These are phyloP conservation scores for Aspergillus bertholletiae DNA, from an alignment of 495 filamentous ascomycete species.

Conservation along the genomic window DNA sequence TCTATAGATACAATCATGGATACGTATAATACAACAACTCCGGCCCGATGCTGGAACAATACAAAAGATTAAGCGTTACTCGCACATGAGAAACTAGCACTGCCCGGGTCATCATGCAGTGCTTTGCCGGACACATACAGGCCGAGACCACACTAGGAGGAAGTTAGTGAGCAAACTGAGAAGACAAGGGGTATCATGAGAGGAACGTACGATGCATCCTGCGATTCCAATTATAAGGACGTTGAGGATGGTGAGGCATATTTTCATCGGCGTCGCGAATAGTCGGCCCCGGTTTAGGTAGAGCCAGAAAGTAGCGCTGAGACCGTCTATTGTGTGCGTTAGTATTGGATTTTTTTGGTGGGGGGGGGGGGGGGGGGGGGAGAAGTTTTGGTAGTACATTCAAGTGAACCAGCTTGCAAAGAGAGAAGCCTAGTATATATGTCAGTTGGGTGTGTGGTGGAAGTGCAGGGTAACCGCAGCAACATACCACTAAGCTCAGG, in stretches of 20 bases:
- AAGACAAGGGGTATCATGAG: neutral
- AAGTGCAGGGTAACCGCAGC: neutral
- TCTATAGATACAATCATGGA: neutral
- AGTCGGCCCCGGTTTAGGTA: slow-evolving; percentile 51
- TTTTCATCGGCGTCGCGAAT: slow-evolving; percentile 40
- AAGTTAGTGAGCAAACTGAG: slow-evolving; percentile 7
- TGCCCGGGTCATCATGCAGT: slow-evolving; percentile 29
- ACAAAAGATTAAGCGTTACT: slow-evolving; percentile 18
- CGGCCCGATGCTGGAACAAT: neutral
- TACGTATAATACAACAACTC: neutral
- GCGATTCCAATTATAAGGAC: slow-evolving; percentile 49
- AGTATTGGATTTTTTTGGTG: slow-evolving; percentile 5
- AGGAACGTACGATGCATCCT: slow-evolving; percentile 25
- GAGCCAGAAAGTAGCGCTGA: slow-evolving; percentile 38
- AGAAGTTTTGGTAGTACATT: neutral
- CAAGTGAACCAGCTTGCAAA: slow-evolving; percentile 42
- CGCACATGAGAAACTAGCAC: slow-evolving; percentile 32
- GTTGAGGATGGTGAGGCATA: slow-evolving; percentile 44
- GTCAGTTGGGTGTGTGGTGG: slow-evolving; percentile 7
- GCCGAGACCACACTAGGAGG: slow-evolving; percentile 33
- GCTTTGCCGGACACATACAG: slow-evolving; percentile 35
- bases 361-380: neutral
- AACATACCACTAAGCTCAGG: slow-evolving; percentile 36
- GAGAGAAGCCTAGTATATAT: slow-evolving; percentile 20
- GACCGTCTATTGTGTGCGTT: slow-evolving; percentile 21